Percentiles rank a stretch among this genome's conserved stretches.
Conservation (phyloP, 2,329 filamentous ascomycete genomes). For the Aschersonia sp. region DNA sequence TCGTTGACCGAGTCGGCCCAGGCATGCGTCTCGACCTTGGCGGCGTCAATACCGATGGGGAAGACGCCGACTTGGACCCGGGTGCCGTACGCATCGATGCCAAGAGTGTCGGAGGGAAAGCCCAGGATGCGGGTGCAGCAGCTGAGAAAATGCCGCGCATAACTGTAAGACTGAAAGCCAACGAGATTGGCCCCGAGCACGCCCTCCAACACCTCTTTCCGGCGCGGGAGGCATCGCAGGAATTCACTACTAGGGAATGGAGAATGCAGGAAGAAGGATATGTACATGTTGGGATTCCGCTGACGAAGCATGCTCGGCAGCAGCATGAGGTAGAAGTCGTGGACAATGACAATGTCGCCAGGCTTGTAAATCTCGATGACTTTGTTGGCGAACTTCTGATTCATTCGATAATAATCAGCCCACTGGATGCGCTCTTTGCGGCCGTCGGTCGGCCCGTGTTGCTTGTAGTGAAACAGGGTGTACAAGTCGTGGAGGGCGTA, state of each 20-base stretch:
- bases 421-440: conserved; percentile 69
- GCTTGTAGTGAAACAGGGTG: conserved; percentile 90
- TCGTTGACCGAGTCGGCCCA: conserved; percentile 57
- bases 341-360: conserved; percentile 81
- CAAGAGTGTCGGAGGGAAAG: conserved; percentile 74
- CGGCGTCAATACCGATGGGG: conserved; percentile 87
- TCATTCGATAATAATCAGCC: conserved; percentile 88
- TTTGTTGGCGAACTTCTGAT: conserved; percentile 78
- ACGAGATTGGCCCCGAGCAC: conserved; percentile 85
- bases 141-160: conserved; percentile 85
- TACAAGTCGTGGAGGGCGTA: conserved; percentile 89
- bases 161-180: conserved; percentile 91
- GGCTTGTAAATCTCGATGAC: conserved; percentile 84
- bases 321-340: conserved; percentile 88
- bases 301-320: conserved; percentile 81
- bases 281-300: conserved; percentile 75
- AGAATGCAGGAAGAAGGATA: conserved; percentile 86
- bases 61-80: conserved; percentile 88
- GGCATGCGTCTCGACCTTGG: conserved; percentile 59
- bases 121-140: conserved; percentile 84
- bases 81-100: conserved; percentile 77
- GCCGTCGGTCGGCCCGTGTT: conserved; percentile 78
- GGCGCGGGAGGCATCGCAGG: conserved; percentile 70
- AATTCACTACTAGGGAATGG: conserved; percentile 96
- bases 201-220: conserved; percentile 83